Evolutionary conservation across 495 filamentous ascomycete species (phyloP).

Genomic region (Talaromyces ruber): DNA sequence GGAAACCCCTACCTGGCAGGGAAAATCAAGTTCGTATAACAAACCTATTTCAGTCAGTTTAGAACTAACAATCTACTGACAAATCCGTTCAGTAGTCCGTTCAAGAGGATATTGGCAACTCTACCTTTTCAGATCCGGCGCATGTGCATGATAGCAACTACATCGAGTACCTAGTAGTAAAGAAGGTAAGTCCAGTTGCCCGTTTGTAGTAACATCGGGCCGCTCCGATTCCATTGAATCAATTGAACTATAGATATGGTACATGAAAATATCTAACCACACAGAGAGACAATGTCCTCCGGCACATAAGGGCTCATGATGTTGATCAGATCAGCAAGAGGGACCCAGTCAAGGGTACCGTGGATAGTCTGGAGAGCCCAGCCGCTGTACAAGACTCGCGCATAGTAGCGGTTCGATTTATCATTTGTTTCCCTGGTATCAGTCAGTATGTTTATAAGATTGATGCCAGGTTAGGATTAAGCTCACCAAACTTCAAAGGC

Average conservation of each 20-base stretch:
- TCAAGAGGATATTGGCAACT: too few relatives aligned
- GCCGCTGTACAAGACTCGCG: conserved; percentile 34
- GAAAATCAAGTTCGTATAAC: too few relatives aligned
- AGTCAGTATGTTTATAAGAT: conserved; percentile 3
- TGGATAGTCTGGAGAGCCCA: conserved; percentile 21
- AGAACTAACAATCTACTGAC: too few relatives aligned
- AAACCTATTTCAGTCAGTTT: too few relatives aligned
- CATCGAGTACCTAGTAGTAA: too few relatives aligned
- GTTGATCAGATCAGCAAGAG: conserved; percentile 15
- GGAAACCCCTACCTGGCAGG: too few relatives aligned
- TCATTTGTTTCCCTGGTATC: conserved; percentile 15
- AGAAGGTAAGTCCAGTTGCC: too few relatives aligned
- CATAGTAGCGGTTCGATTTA: conserved; percentile 14
- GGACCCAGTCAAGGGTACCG: conserved; percentile 28
- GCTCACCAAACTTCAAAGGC: conserved; percentile 27
- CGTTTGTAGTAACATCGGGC: too few relatives aligned
- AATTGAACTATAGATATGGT: not conserved
- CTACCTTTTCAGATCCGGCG: too few relatives aligned
- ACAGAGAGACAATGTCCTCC: conserved; percentile 22
- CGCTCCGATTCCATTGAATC: too few relatives aligned
- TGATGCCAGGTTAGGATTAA: not conserved
- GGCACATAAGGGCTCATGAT: conserved; percentile 21
- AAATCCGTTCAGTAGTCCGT: too few relatives aligned
- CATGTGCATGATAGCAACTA: too few relatives aligned
- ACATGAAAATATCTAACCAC: conserved; percentile 3